phyloP scores from a whole-genome alignment of 345 rosid genomes.

The Dimocarpus longan region DNA sequence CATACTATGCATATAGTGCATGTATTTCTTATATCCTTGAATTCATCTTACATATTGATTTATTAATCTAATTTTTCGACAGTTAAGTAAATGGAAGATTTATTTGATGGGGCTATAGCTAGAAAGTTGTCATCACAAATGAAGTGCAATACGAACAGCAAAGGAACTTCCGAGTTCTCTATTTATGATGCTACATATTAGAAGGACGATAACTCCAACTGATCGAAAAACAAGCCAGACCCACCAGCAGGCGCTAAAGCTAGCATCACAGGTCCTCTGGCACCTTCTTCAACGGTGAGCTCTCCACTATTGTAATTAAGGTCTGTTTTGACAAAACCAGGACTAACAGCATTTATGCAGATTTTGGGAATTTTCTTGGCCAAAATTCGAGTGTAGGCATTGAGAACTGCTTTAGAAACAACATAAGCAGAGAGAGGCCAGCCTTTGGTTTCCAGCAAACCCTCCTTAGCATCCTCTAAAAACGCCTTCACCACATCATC shows the following conservation, averaged over 20 bases:
- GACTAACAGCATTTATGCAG: slow-evolving; percentile 15
- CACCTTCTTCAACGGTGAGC: slow-evolving; percentile 21
- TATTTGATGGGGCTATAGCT: neutral
- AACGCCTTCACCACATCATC: slow-evolving; percentile 25
- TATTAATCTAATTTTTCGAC: too few species aligned
- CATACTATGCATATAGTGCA: too few species aligned
- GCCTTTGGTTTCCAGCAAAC: slow-evolving; percentile 10
- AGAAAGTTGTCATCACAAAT: neutral
- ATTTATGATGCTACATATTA: neutral
- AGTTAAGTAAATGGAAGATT: neutral
- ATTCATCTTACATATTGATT: too few species aligned
- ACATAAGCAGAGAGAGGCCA: slow-evolving; percentile 25
- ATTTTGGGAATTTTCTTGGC: slow-evolving; percentile 16
- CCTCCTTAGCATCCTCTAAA: slow-evolving; percentile 25
- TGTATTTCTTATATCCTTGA: too few species aligned
- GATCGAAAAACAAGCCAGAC: slow-evolving; percentile 23
- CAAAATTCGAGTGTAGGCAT: slow-evolving; percentile 33
- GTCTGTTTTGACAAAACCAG: slow-evolving; percentile 26
- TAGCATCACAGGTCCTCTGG: slow-evolving; percentile 23
- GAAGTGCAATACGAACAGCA: too few species aligned
- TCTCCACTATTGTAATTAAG: slow-evolving; percentile 7
- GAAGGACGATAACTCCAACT: slow-evolving; percentile 15
- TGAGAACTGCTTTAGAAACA: slow-evolving; percentile 27
- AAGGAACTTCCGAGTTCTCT: too few species aligned
- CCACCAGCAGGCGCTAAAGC: slow-evolving; percentile 23